Conservation (phyloP, 2,329 filamentous ascomycete genomes). For the Aspergillus udagawae region DNA sequence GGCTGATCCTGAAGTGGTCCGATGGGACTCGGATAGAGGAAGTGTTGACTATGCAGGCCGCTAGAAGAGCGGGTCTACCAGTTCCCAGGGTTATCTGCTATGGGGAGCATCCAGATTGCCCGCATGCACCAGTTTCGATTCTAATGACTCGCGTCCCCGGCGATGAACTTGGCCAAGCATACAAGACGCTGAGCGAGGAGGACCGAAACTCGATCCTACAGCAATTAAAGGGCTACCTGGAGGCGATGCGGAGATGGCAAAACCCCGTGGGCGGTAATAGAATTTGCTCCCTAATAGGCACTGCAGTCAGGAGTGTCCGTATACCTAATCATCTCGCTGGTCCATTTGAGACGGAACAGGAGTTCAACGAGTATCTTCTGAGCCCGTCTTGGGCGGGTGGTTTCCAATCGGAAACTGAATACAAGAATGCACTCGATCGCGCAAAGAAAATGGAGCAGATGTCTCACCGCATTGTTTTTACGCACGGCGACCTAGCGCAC, state of each 20-base stretch:
- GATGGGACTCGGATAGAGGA: constrained; percentile 35
- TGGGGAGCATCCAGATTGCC: constrained; percentile 29
- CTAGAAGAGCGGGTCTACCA: constrained; percentile 26
- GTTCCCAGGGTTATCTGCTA: constrained; percentile 31
- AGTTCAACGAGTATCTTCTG: constrained; percentile 28
- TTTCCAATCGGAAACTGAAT: constrained; percentile 19
- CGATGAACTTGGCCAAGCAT: constrained; percentile 27
- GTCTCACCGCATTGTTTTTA: constrained; percentile 22
- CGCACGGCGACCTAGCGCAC: constrained; percentile 17
- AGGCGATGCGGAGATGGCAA: constrained; percentile 29
- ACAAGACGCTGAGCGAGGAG: constrained; percentile 23
- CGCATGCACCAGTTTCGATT: constrained; percentile 32
- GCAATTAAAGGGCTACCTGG: constrained; percentile 29
- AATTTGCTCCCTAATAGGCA: constrained; percentile 28
- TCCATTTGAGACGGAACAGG: constrained; percentile 24
- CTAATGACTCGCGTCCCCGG: constrained; percentile 38
- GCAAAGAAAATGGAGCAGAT: constrained; percentile 16
- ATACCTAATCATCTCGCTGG: constrained; percentile 22
- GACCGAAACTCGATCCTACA: constrained; percentile 23
- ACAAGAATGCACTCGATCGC: constrained; percentile 17
- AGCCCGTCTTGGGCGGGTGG: constrained; percentile 18
- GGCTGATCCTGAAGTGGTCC: constrained; percentile 37
- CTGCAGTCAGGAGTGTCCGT: constrained; percentile 25
- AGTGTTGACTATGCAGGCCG: constrained; percentile 30
- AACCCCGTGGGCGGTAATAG: constrained; percentile 20